A percentile compares a stretch with the other conserved stretches of the same genome.
phyloP scores from a whole-genome alignment of 495 filamentous ascomycete genomes.

The Aspergillus nidulans region DNA sequence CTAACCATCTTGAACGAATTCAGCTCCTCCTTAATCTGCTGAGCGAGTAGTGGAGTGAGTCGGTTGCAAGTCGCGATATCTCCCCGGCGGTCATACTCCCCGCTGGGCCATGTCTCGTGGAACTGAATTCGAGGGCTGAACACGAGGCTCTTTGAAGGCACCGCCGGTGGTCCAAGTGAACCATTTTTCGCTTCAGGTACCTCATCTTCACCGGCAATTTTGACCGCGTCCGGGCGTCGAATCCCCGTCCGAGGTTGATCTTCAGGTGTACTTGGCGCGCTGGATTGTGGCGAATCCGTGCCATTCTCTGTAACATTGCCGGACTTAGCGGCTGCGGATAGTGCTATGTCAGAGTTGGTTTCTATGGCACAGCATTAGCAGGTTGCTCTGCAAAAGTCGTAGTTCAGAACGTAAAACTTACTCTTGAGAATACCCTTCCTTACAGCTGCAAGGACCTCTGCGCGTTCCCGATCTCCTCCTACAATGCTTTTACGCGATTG shows the following conservation, averaged over 20 bases:
- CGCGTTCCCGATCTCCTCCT: constrained; percentile 84
- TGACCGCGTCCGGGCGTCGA: constrained; percentile 59
- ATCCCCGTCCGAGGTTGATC: constrained; percentile 55
- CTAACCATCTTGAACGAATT: constrained; percentile 99
- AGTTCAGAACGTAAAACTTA: constrained; percentile 40
- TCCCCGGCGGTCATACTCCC: constrained; percentile 93
- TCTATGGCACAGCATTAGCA: constrained; percentile 31
- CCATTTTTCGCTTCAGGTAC: constrained; percentile 67
- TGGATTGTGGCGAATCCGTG: constrained; percentile 76
- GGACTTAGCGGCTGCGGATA: constrained; percentile 54
- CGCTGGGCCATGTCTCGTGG: constrained; percentile 91
- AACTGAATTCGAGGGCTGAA: constrained; percentile 94
- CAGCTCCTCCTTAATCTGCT: constrained; percentile 99
- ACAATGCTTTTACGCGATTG: constrained; percentile 77
- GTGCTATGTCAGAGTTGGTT: constrained; percentile 56
- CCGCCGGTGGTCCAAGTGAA: constrained; percentile 69
- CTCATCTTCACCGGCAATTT: constrained; percentile 81
- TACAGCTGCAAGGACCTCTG: constrained; percentile 83
- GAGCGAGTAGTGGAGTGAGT: constrained; percentile 91
- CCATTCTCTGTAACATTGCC: constrained; percentile 44
- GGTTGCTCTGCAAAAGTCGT: not conserved
- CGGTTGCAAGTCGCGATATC: constrained; percentile 98
- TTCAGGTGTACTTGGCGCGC: constrained; percentile 79
- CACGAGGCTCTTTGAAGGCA: constrained; percentile 65
- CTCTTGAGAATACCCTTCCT: constrained; percentile 95